phyloP scores from a whole-genome alignment of 139 green algal genomes.

The Yamagishiella unicocca region DNA sequence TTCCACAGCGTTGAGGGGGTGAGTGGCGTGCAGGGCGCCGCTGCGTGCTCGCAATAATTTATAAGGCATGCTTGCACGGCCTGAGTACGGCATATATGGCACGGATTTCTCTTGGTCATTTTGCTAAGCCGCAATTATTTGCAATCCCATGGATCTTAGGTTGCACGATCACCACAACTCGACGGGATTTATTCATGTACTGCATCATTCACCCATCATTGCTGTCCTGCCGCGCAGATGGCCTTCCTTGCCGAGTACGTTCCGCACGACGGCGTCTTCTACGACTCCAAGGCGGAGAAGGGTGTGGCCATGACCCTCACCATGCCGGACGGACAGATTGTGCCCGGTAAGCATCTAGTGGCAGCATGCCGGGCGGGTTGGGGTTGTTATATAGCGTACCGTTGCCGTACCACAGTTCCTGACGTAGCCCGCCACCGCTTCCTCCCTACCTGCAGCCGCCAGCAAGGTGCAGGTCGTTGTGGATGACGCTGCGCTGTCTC shows the following conservation, averaged over 20 bases:
- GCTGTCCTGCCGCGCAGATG: constrained; percentile 37
- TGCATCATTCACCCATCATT: neutral
- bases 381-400: neutral
- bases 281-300: constrained; percentile 5
- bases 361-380: neutral
- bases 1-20: constrained; percentile 61
- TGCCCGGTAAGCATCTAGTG: neutral
- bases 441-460: neutral
- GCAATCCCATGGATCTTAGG: neutral
- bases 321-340: constrained; percentile 15
- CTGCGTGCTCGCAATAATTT: neutral
- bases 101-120: neutral
- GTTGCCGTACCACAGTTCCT: neutral
- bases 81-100: neutral
- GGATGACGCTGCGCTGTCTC: constrained; percentile 12
- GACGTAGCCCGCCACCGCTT: neutral
- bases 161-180: neutral
- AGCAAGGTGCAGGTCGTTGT: constrained; percentile 40
- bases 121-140: neutral
- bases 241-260: constrained; percentile 66
- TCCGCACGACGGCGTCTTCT: constrained; percentile 56
- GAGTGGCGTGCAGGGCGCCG: constrained; percentile 3
- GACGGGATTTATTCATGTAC: neutral
- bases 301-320: constrained; percentile 21
- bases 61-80: neutral